Percentiles rank a stretch among this genome's conserved stretches.
Evolutionary conservation across 164 flowering plant genomes (phyloP).

Genomic region (Sextonia rubra): DNA sequence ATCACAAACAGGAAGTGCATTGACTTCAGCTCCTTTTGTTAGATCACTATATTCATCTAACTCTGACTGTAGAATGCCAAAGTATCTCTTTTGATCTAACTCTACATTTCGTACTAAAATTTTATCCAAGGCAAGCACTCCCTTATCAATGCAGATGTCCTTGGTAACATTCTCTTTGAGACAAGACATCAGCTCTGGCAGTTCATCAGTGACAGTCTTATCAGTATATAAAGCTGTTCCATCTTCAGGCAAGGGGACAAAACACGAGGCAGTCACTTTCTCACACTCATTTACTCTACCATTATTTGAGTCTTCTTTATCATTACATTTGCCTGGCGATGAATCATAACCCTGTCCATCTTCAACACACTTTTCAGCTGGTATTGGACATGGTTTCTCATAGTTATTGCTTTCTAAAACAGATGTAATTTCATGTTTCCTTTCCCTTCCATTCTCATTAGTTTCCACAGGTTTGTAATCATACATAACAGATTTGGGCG

Average conservation of each 20-base stretch:
- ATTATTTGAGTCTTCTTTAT: conserved; percentile 16
- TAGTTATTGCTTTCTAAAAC: conserved; percentile 9
- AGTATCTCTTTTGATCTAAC: conserved; percentile 13
- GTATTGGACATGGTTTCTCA: conserved; percentile 9
- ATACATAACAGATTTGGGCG: conserved; percentile 12
- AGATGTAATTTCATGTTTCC: conserved; percentile 16
- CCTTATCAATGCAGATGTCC: conserved; percentile 66
- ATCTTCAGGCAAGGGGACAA: conserved; percentile 22
- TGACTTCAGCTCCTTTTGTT: conserved; percentile 15
- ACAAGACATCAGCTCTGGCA: conserved; percentile 38
- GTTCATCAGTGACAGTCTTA: conserved; percentile 42
- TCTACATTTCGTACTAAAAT: conserved; percentile 25
- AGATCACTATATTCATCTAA: conserved; percentile 17
- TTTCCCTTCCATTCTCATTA: conserved; percentile 18
- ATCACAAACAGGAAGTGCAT: neutral
- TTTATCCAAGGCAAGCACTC: conserved; percentile 38
- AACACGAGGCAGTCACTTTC: conserved; percentile 9
- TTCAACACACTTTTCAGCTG: conserved; percentile 13
- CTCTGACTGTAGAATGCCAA: conserved; percentile 16
- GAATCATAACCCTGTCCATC: conserved; percentile 14
- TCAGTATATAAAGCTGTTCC: conserved; percentile 35
- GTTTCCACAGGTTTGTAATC: conserved; percentile 21
- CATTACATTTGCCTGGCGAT: conserved; percentile 17
- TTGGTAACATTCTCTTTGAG: conserved; percentile 47
- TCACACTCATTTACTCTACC: conserved; percentile 10